phyloP scores from a whole-genome alignment of 177 flowering plant genomes.

The Telopea speciosissima region DNA sequence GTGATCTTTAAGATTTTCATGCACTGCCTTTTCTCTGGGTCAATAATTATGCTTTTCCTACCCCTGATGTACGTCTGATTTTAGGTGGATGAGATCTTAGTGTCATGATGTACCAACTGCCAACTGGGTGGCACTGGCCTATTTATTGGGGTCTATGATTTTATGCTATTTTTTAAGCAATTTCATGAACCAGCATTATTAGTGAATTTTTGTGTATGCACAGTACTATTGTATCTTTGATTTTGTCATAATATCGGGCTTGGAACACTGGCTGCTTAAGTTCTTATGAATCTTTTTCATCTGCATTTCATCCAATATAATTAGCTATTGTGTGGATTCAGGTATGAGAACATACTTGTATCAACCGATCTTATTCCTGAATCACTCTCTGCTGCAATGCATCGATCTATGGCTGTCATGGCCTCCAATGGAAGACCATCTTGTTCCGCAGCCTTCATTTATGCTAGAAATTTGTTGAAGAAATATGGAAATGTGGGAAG shows the following conservation, averaged over 20 bases:
- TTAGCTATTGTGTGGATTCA: slow-evolving; percentile 19
- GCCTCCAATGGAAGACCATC: slow-evolving; percentile 66
- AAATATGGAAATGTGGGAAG: slow-evolving; percentile 61
- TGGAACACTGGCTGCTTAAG: neutral
- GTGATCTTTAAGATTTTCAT: neutral
- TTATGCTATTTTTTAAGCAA: neutral
- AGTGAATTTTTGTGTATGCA: no score
- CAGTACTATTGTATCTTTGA: neutral
- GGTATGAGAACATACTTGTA: slow-evolving; percentile 80
- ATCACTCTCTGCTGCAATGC: slow-evolving; percentile 57
- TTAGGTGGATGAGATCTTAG: neutral
- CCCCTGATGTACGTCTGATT: neutral
- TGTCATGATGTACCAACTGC: neutral
- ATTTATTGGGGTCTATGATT: neutral
- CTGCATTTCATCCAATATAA: neutral
- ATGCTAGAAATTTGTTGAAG: slow-evolving; percentile 63
- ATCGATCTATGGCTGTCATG: slow-evolving; percentile 48
- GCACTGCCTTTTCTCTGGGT: neutral
- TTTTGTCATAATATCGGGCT: neutral
- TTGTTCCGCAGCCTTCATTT: slow-evolving; percentile 53
- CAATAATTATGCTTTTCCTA: neutral
- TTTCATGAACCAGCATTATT: neutral
- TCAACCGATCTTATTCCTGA: slow-evolving; percentile 86
- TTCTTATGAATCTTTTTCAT: neutral
- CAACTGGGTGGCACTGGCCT: no score